These are phyloP conservation scores for Apiotrichum brassicae DNA, from an alignment of 1,284 basidiomycete species.

Conservation along the genomic window DNA sequence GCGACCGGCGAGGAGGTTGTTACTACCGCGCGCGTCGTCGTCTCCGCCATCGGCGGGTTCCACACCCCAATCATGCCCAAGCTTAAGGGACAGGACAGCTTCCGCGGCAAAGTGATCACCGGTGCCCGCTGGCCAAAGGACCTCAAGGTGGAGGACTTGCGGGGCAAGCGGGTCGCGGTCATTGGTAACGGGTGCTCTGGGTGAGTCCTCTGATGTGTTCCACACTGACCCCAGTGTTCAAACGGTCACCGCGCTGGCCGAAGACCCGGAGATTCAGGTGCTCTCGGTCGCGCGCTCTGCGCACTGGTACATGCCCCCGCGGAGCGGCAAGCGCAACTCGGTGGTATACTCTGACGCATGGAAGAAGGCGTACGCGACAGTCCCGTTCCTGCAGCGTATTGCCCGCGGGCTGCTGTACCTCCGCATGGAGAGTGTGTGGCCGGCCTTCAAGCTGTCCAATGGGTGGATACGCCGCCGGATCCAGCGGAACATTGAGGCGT, in stretches of 20 bases:
- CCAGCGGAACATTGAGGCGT: not conserved
- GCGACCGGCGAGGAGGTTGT: not conserved
- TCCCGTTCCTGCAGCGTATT: not conserved
- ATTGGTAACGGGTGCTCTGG: slow-evolving; percentile 13
- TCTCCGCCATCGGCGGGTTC: slow-evolving; percentile 27
- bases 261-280: slow-evolving; percentile 21
- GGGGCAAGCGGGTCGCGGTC: slow-evolving; percentile 3
- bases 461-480: not conserved
- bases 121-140: slow-evolving; percentile 8
- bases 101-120: slow-evolving; percentile 20
- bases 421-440: not conserved
- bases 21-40: slow-evolving; percentile 14
- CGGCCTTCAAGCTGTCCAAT: not conserved
- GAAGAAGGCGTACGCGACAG: not conserved
- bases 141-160: not conserved
- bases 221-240: slow-evolving; percentile 10
- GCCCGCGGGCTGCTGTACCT: not conserved
- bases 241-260: slow-evolving; percentile 19
- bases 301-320: slow-evolving; percentile 20
- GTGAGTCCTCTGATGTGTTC: slow-evolving; percentile 1
- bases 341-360: not conserved
- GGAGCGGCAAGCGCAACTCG: slow-evolving; percentile 1
- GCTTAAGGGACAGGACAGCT: slow-evolving; percentile 20
- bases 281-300: slow-evolving; percentile 19
- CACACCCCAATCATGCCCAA: slow-evolving; percentile 17